phyloP scores from a whole-genome alignment of 108 stramenopile species.

The Chaetoceros muelleri region DNA sequence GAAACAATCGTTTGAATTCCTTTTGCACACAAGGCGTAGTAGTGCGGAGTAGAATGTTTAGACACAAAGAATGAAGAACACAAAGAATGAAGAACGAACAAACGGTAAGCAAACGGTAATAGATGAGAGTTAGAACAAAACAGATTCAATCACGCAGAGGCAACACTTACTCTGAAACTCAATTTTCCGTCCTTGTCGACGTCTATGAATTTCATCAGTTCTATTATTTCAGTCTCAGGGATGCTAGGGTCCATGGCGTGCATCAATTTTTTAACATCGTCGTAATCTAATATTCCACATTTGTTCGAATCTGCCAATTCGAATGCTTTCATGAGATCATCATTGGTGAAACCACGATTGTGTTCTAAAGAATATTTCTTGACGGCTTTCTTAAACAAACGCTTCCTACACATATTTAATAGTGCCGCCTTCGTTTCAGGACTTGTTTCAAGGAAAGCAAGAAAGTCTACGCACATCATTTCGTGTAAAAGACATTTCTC shows the following conservation, averaged over 20 bases:
- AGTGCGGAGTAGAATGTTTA: no score
- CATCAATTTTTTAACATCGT: slow-evolving; percentile 39
- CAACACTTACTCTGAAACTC: no score
- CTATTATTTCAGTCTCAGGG: slow-evolving; percentile 43
- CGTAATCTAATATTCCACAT: slow-evolving; percentile 37
- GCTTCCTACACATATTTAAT: slow-evolving; percentile 48
- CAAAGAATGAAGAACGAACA: no score
- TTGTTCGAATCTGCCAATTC: slow-evolving; percentile 44
- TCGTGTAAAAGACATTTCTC: slow-evolving; percentile 48
- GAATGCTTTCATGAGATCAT: slow-evolving; percentile 50
- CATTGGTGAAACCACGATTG: slow-evolving; percentile 34
- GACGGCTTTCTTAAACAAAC: slow-evolving; percentile 52
- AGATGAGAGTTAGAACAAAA: no score
- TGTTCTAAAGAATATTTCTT: slow-evolving; percentile 41
- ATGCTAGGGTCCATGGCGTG: slow-evolving; percentile 34
- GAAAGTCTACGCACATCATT: slow-evolving; percentile 53
- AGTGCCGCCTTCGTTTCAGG: slow-evolving; percentile 36
- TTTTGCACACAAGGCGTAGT: no score
- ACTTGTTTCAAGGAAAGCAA: slow-evolving; percentile 39
- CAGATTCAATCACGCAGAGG: no score
- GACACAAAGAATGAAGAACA: no score
- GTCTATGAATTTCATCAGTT: slow-evolving; percentile 46
- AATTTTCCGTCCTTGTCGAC: slow-evolving; percentile 53
- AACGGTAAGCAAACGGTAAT: no score
- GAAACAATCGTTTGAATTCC: slow-evolving; percentile 5